These are phyloP conservation scores for Pyrus pyrifolia DNA, from an alignment of 306 rosid species.

Conservation along the genomic window DNA sequence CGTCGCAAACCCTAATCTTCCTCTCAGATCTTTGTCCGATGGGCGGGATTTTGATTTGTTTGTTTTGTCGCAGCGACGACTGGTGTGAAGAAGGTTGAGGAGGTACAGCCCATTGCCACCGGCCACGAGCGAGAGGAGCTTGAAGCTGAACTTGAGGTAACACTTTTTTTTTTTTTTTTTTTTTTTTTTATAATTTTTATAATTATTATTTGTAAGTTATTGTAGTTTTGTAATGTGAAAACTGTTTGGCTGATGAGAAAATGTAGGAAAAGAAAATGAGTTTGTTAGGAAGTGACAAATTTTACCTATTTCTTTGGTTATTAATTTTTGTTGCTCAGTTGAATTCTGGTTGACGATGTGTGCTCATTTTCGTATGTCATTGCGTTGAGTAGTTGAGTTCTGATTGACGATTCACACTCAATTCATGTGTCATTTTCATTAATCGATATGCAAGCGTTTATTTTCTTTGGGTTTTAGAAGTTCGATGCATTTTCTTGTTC, in stretches of 20 bases:
- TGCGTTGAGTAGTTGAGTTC: too few species aligned
- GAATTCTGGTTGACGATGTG: not conserved
- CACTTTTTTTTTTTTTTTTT: not conserved
- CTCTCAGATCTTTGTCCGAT: not conserved
- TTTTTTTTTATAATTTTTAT: not conserved
- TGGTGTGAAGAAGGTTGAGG: slow-evolving; percentile 67
- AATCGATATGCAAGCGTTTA: not conserved
- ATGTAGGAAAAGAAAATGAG: not conserved
- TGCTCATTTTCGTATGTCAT: not conserved
- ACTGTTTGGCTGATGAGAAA: slow-evolving; percentile 7
- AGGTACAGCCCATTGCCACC: slow-evolving; percentile 84
- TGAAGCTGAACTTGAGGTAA: slow-evolving; percentile 71
- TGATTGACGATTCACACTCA: not conserved
- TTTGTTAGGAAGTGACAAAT: not conserved
- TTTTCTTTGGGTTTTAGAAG: not conserved
- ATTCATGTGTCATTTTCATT: not conserved
- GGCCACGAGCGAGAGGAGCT: slow-evolving; percentile 96
- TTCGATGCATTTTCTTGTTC: not conserved
- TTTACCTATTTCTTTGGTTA: not conserved
- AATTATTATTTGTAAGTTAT: too few species aligned
- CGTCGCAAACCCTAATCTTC: not conserved
- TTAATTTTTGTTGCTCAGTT: not conserved
- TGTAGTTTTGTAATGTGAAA: not conserved
- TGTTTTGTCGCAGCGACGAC: slow-evolving; percentile 4
- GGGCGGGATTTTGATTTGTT: not conserved